A percentile compares a stretch with the other conserved stretches of the same genome.
These are phyloP conservation scores for Colletotrichum nymphaeae DNA, from an alignment of 2,329 filamentous ascomycete species.

Conservation along the genomic window DNA sequence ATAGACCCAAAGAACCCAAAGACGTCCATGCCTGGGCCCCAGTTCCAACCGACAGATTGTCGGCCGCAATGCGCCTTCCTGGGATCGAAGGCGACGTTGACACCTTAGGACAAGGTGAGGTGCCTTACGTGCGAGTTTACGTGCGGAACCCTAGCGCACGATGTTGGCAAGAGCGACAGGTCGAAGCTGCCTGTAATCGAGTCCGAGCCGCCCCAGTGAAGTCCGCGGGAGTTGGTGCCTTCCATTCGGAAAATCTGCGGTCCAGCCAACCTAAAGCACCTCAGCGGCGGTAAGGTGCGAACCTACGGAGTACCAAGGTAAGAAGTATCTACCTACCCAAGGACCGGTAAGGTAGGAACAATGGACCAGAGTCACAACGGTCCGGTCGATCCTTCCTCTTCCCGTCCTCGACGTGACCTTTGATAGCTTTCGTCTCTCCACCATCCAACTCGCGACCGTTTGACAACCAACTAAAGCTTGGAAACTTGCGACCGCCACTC, in stretches of 20 bases:
- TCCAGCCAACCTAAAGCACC: neutral
- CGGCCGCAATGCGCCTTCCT: no score
- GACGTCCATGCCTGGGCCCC: no score
- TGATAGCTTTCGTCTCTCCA: neutral
- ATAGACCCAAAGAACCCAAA: no score
- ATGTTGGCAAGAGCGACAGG: no score
- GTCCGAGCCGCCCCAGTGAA: neutral
- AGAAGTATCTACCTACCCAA: neutral
- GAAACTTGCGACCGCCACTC: neutral
- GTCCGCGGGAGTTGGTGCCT: neutral
- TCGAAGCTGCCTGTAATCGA: neutral
- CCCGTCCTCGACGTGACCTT: neutral
- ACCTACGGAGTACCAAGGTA: no score
- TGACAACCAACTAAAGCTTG: neutral
- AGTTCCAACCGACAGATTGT: no score
- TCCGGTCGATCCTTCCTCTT: conserved; percentile 9
- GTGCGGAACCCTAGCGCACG: no score
- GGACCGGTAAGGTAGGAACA: neutral
- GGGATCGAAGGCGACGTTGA: no score
- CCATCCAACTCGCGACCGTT: neutral
- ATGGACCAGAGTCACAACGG: conserved; percentile 10
- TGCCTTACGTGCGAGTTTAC: no score
- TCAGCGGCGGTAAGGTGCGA: neutral
- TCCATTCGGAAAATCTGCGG: neutral
- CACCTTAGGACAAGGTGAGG: no score